Evolutionary conservation across 2,329 filamentous ascomycete species (phyloP), one percentile per base, ranked within the genome.

Genomic region (Xylariomycetidae sp.): DNA sequence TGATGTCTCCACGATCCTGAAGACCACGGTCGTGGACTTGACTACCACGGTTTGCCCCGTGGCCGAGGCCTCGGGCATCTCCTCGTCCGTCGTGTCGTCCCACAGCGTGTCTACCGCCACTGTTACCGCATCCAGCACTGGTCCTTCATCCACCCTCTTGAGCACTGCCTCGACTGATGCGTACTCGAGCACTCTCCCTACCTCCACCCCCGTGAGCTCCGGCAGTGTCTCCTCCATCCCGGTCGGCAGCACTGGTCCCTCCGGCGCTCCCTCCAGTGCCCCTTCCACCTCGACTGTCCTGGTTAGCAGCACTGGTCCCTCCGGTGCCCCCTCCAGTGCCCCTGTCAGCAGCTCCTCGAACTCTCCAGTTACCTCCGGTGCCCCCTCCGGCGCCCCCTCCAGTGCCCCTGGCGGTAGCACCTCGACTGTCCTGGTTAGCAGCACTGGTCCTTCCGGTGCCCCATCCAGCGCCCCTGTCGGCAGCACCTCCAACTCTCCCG

Each of bases 31-130:
- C 15, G 34, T 55, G 29, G 51, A 42, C 20, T 15, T 54, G 10
- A 55, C 51, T 8, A 55, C 53, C 8, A 54, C 48, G 3, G 46
- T 53, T 15, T 54, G 53, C 35, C 48, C 51, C 14, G 46, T 54
- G 20, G 45, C 47, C 10, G 49, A 48, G 6, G 52, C 40, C 4
- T 20, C 41, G 4, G 35, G 43, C 3, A 42, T 54, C 14, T 49
- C 50, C 20, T 51, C 50, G 4, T 50, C 49, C 1, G 42, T 52
- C n/a, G 25, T 51, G 12, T 40, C 36, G 10, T 49, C 46, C 10
- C 43, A 44, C 25, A 49, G 38, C 29, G 35, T 35, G 17, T 28
- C 32, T n/a, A 20, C 25, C n/a, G 34, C 46, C 13, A 26, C 29
- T 15, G 29, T 16, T 14, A 25, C 32, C 19, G 22, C 31, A 13